A percentile compares a stretch with the other conserved stretches of the same genome.
Conservation (phyloP, 371 early-diverging fungal genomes). For the Mortierella sp. region DNA sequence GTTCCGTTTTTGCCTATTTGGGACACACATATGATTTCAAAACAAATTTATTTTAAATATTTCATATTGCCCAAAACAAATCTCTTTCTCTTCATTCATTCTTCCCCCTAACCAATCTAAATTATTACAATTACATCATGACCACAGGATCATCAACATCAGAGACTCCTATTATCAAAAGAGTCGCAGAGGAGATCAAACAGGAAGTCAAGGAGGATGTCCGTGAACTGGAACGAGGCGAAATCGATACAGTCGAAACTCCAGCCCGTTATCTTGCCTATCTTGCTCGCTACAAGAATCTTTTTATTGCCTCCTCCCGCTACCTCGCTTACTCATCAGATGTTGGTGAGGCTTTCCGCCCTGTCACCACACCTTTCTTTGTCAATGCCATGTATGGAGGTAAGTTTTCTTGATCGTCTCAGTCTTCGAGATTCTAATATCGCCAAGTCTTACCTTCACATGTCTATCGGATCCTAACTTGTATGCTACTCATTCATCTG, state of each 20-base stretch:
- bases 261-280: conserved; percentile 78
- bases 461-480: background rate
- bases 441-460: background rate
- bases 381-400: conserved; percentile 75
- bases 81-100: background rate
- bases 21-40: background rate
- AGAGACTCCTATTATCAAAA: conserved; percentile 25
- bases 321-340: conserved; percentile 81
- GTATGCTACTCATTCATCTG: background rate
- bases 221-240: conserved; percentile 55
- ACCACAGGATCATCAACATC: conserved; percentile 23
- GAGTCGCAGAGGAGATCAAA: conserved; percentile 40
- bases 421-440: background rate
- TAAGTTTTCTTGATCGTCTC: conserved; percentile 4
- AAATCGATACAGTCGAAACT: conserved; percentile 67
- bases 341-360: conserved; percentile 85
- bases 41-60: no score
- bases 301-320: conserved; percentile 68
- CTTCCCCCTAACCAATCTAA: background rate
- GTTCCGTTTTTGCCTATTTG: conserved; percentile 1
- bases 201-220: conserved; percentile 45
- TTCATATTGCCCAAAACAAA: background rate
- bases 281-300: conserved; percentile 70
- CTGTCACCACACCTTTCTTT: conserved; percentile 68
- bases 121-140: conserved; percentile 9